Evolutionary conservation across 257 asterid species (phyloP).

Genomic region (Lantana camara): DNA sequence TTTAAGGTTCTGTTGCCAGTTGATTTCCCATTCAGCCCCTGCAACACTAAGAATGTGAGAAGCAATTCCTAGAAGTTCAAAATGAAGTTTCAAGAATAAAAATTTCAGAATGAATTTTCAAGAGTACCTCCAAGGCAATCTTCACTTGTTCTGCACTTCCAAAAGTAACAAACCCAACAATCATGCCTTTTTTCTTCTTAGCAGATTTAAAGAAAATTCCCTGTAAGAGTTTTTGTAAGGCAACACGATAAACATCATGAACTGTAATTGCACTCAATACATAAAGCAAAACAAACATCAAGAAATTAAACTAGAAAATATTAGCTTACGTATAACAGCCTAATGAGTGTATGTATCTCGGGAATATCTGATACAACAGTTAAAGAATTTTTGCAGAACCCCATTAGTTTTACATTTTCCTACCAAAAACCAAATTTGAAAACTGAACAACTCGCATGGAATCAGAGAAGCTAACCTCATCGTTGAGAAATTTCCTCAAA

Average conservation of each 20-base stretch:
- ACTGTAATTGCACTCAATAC: conserved; percentile 14
- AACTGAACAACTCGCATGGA: neutral
- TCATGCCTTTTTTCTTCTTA: conserved; percentile 95
- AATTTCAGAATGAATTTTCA: conserved; percentile 1
- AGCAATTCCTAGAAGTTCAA: neutral
- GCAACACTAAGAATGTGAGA: conserved; percentile 38
- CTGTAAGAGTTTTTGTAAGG: conserved; percentile 40
- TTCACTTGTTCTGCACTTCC: conserved; percentile 63
- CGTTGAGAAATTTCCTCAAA: conserved; percentile 61
- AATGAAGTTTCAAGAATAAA: no score
- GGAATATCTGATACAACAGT: conserved; percentile 2
- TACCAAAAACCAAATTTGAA: neutral
- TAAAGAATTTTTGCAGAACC: neutral
- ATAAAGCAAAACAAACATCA: neutral
- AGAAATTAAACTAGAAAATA: neutral
- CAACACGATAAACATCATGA: conserved; percentile 16
- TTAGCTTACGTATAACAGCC: neutral
- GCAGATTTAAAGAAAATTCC: conserved; percentile 70
- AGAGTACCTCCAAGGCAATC: conserved; percentile 58
- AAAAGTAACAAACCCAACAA: conserved; percentile 83
- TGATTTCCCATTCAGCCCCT: conserved; percentile 80
- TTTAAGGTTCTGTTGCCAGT: conserved; percentile 74
- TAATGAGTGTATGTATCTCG: neutral
- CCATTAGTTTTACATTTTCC: neutral
- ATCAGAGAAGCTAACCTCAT: conserved; percentile 44